Base-by-base conservation (phyloP, 371 early-diverging fungal genomes). In the Entomophthora muscae region DNA sequence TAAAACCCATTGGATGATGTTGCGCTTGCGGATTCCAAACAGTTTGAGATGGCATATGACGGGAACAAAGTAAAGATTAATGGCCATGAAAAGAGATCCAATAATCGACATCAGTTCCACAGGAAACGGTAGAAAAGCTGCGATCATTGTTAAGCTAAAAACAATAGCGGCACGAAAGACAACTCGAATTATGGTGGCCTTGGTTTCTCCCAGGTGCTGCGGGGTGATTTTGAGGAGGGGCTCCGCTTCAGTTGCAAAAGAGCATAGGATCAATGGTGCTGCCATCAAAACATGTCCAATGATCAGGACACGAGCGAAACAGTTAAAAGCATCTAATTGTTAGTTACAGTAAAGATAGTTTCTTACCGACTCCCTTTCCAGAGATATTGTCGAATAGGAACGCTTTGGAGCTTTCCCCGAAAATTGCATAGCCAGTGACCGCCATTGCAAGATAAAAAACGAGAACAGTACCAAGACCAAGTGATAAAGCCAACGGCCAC, bases 51-150 rank as follows among this genome's bases (percentile, higher is more conserved):
- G 85, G 68, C 83, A 89, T 21, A 84, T 65, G 22, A 90, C 77
- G 1, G 93, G 93, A 67, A 91, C 79, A 28, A 91, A 79, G 68
- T 90, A 90, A 27, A 89, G 86, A 33, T 88, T 75, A 66, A 78
- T 70, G 61, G 83, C 84, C 60, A 83, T 87, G 51, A 84, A 78
- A 53, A 90, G 69, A 0, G 90, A 84, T 28, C 93, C 93, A 33
- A 93, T 68, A 24, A 93, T 71, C 5, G 85, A 78, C 85, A 91
- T 88, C 60, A 90, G 75, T 65, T 82, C 80, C 52, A 79, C 80
- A 72, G 91, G 88, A 73, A 80, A 83, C 21, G 91, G 87, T 10
- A 93, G 76, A 56, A 78, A 70, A 62, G 87, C 70, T 0, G 89
- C 87, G 63, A 85, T 68, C n/a, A 65, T 22, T 1, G 79, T 72